Conservation (phyloP, 1,139 yeast species). For the Magnusiomyces tetraspermus region DNA sequence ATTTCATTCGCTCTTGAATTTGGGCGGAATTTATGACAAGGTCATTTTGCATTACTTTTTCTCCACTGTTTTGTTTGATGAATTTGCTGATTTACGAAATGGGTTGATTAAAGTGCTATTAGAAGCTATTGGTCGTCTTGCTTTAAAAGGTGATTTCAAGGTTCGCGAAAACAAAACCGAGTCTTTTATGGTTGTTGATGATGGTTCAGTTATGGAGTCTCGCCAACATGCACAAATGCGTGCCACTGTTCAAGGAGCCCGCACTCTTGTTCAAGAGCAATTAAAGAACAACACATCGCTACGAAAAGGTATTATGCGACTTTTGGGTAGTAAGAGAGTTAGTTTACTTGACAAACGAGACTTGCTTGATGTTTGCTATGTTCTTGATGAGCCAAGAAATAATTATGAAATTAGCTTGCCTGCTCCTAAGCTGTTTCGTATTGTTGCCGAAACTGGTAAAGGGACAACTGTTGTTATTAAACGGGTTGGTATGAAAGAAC, state of each 20-base stretch:
- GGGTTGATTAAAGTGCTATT: constrained; percentile 43
- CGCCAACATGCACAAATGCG: constrained; percentile 36
- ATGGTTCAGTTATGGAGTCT: constrained; percentile 34
- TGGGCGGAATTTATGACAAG: constrained; percentile 69
- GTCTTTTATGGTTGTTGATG: constrained; percentile 17
- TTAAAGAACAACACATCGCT: constrained; percentile 58
- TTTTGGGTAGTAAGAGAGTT: constrained; percentile 44
- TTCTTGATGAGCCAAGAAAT: constrained; percentile 58
- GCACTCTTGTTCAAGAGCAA: constrained; percentile 56
- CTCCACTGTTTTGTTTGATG: constrained; percentile 48
- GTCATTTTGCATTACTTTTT: constrained; percentile 55
- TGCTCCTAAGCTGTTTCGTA: constrained; percentile 58
- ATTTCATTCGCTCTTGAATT: constrained; percentile 53
- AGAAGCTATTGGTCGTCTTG: constrained; percentile 55
- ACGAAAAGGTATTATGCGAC: constrained; percentile 53
- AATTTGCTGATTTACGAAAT: constrained; percentile 44
- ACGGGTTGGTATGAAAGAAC: constrained; percentile 2
- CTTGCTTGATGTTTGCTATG: constrained; percentile 54
- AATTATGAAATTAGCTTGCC: constrained; percentile 51
- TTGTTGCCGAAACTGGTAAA: constrained; percentile 48
- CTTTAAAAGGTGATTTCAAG: constrained; percentile 43
- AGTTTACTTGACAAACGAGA: constrained; percentile 53
- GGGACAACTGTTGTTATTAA: constrained; percentile 37
- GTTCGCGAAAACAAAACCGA: constrained; percentile 11
- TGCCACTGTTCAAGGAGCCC: constrained; percentile 51